phyloP scores from a whole-genome alignment of 768 basidiomycete genomes.

The Strobilomyces confusus region DNA sequence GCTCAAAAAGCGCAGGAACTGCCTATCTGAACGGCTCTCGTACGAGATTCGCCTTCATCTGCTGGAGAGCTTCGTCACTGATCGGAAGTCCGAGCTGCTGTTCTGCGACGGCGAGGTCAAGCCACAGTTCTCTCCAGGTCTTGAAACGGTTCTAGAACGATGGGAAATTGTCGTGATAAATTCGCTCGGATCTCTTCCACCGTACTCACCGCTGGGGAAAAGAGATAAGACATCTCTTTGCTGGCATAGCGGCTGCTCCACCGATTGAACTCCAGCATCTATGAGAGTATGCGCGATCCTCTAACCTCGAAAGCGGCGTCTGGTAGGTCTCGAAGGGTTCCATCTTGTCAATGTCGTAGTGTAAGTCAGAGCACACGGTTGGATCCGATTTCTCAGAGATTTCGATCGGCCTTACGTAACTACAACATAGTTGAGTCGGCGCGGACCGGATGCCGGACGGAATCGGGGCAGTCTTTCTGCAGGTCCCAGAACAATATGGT shows the following conservation, averaged over 20 bases:
- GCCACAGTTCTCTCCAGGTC: conserved; percentile 95
- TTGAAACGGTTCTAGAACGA: conserved; percentile 78
- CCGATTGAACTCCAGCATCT: neutral
- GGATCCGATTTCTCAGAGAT: too few species aligned
- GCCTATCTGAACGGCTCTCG: neutral
- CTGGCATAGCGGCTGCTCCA: conserved; percentile 89
- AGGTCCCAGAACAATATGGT: too few species aligned
- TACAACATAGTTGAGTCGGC: neutral
- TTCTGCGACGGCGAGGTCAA: conserved; percentile 94
- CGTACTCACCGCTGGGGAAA: conserved; percentile 79
- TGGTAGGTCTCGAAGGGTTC: conserved; percentile 71
- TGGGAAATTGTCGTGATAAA: neutral
- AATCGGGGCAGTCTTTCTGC: too few species aligned
- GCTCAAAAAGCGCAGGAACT: conserved; percentile 4
- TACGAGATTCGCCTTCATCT: conserved; percentile 94
- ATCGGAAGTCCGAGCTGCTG: conserved; percentile 92
- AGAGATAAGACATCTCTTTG: conserved; percentile 96
- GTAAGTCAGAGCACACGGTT: neutral
- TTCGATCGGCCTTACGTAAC: too few species aligned
- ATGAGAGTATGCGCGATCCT: neutral
- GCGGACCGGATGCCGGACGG: neutral
- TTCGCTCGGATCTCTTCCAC: neutral
- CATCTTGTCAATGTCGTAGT: conserved; percentile 33
- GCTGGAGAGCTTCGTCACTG: conserved; percentile 83
- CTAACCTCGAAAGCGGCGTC: conserved; percentile 75